A percentile compares a stretch with the other conserved stretches of the same genome.
phyloP scores from a whole-genome alignment of 2,329 filamentous ascomycete genomes.

The Microdochium bolleyi region DNA sequence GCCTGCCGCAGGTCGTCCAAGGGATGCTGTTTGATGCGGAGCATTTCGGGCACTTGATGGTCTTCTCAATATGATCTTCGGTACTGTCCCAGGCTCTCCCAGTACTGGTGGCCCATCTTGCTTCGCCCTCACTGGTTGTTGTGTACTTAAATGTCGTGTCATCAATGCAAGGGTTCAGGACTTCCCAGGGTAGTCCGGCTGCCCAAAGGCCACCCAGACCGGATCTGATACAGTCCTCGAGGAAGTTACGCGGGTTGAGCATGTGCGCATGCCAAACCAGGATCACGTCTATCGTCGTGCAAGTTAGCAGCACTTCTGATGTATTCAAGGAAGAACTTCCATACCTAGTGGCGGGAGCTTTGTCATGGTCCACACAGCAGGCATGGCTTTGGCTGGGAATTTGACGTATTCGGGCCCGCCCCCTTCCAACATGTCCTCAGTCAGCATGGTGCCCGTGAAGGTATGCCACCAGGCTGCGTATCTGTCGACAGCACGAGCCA shows the following conservation, averaged over 20 bases:
- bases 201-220: conserved; percentile 50
- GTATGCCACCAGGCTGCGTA: conserved; percentile 59
- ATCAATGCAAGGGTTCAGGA: conserved; percentile 51
- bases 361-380: conserved; percentile 26
- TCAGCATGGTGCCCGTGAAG: conserved; percentile 20
- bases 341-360: conserved; percentile 54
- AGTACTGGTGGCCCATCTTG: conserved; percentile 38
- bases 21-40: conserved; percentile 29
- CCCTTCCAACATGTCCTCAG: conserved; percentile 24
- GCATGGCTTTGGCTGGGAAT: conserved; percentile 22
- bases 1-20: conserved; percentile 49
- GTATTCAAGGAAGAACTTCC: conserved; percentile 5
- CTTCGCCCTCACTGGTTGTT: conserved; percentile 32
- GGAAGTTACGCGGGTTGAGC: conserved; percentile 66
- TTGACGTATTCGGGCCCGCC: conserved; percentile 15
- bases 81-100: conserved; percentile 51
- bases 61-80: conserved; percentile 39
- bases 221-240: conserved; percentile 62
- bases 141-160: conserved; percentile 45
- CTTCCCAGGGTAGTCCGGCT: conserved; percentile 58
- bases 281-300: conserved; percentile 48
- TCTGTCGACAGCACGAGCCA: conserved; percentile 59
- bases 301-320: conserved; percentile 12
- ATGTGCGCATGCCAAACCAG: conserved; percentile 78
- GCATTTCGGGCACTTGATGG: conserved; percentile 50